Base-by-base conservation (phyloP, 2,329 filamentous ascomycete species). In the Cladorrhinum sp. region DNA sequence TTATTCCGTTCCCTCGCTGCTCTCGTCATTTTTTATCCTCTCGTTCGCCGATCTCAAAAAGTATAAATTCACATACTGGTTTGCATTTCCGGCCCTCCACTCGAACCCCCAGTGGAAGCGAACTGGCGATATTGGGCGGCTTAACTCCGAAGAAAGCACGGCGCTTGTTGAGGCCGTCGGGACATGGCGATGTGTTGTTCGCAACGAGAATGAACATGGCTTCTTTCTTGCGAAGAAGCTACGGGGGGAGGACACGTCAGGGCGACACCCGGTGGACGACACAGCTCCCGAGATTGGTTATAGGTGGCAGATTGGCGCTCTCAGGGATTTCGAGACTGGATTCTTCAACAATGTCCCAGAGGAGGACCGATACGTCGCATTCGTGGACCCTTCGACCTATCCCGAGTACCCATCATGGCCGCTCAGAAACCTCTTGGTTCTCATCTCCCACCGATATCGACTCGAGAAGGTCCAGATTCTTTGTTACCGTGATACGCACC, bases 21-120 rank as follows among this genome's bases (percentile, higher is more conserved):
- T 99, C 18, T 87, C 92, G 3, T 95, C 91, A 6, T 98, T 97
- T 74, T 84, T 91, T 24, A 86, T 96, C 61, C 86, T 98, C 51
- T 96, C 92, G 16, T 99, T 91, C 73, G 94, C 95, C 64, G 94
- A 99, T 72, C 83, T 99, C 33, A 99, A 99, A 75, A 97, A 96
- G 72, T 98, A 98, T 78, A 91, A 88, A 65, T 97, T 98, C 73
- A 92, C 89, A n/a, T 98, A 98, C 76, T 96, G 96, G 87, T 98
- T 98, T 75, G 94, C 90, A 4, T 99, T 96, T 71, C 95, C 95
- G 1, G 92, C 94, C 16, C 82, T 99, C 50, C 93, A 96, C 73
- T 96, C 94, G 3, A 88, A 94, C 58, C 91, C 92, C 1, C 80
- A 83, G 26, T 99, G 95, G 95, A 88, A 85, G 68, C 79, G 87